These are phyloP conservation scores for Termitomyces sp. DNA, from an alignment of 768 basidiomycete genomes.

Conservation along the genomic window DNA sequence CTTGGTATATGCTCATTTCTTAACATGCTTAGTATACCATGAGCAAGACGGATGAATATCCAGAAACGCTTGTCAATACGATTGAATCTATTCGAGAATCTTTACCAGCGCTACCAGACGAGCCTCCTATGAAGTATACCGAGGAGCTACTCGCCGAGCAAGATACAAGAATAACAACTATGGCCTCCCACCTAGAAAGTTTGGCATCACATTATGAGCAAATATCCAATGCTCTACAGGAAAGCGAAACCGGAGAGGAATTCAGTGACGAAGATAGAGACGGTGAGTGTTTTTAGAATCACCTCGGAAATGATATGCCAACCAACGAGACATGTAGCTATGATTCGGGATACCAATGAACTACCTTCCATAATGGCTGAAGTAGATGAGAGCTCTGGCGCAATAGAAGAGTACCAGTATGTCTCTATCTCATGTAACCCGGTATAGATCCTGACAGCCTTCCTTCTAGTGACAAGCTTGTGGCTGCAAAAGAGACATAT, in stretches of 20 bases:
- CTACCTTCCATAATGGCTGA: conserved; percentile 73
- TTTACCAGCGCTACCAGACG: conserved; percentile 33
- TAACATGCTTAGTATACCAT: conserved; percentile 47
- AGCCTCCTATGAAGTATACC: conserved; percentile 27
- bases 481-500: conserved; percentile 36
- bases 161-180: conserved; percentile 52
- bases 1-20: background rate
- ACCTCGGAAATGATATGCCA: background rate
- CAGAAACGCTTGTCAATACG: conserved; percentile 55
- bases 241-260: conserved; percentile 64
- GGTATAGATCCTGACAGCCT: background rate
- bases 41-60: conserved; percentile 61
- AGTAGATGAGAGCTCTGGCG: conserved; percentile 53
- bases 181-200: conserved; percentile 73
- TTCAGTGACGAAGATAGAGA: conserved; percentile 69
- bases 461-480: conserved; percentile 45
- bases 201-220: conserved; percentile 74
- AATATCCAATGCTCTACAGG: conserved; percentile 66
- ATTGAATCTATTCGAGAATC: conserved; percentile 53
- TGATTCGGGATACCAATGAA: conserved; percentile 80
- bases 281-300: conserved; percentile 31
- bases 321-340: conserved; percentile 41
- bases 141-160: conserved; percentile 51
- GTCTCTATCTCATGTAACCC: conserved; percentile 17
- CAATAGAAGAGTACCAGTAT: conserved; percentile 58